Percentiles rank a stretch among this genome's conserved stretches.
phyloP scores from a whole-genome alignment of 2,329 filamentous ascomycete genomes.

The Pyrenochaeta sp. region DNA sequence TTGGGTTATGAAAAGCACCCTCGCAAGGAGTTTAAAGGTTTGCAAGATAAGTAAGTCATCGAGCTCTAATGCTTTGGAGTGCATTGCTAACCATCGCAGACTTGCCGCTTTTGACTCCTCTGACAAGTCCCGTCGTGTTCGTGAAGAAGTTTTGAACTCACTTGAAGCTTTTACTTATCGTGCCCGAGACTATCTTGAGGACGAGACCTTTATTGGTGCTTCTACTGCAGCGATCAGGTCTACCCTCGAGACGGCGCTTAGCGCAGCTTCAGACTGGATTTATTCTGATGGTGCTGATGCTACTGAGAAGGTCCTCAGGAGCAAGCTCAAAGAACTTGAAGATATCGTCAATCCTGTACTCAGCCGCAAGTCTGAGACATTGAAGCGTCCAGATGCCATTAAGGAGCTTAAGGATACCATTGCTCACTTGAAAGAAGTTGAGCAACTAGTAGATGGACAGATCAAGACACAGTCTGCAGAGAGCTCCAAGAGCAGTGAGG shows the following conservation, averaged over 20 bases:
- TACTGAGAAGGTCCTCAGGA: conserved; percentile 74
- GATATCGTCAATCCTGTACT: conserved; percentile 80
- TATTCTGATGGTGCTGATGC: conserved; percentile 85
- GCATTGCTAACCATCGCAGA: conserved; percentile 52
- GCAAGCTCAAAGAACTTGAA: conserved; percentile 78
- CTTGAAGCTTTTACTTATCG: conserved; percentile 95
- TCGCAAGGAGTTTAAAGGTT: conserved; percentile 65
- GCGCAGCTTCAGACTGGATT: conserved; percentile 84
- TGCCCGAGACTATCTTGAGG: conserved; percentile 80
- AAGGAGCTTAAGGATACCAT: conserved; percentile 73
- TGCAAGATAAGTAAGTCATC: conserved; percentile 62
- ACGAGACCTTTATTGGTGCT: conserved; percentile 73
- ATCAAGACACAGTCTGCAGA: conserved; percentile 73
- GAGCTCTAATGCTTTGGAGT: background rate
- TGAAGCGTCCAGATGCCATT: conserved; percentile 74
- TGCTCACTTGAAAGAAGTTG: conserved; percentile 73
- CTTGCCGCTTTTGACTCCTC: conserved; percentile 86
- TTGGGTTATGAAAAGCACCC: conserved; percentile 63
- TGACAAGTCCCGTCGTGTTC: conserved; percentile 75
- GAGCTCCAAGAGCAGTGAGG: conserved; percentile 46
- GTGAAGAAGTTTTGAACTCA: conserved; percentile 89
- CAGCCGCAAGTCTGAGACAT: conserved; percentile 74
- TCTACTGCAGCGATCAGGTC: conserved; percentile 74
- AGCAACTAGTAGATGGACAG: conserved; percentile 72
- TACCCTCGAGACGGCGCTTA: conserved; percentile 71